Base-by-base conservation (phyloP, 1,284 basidiomycete genomes). In the Mycena citricolor region DNA sequence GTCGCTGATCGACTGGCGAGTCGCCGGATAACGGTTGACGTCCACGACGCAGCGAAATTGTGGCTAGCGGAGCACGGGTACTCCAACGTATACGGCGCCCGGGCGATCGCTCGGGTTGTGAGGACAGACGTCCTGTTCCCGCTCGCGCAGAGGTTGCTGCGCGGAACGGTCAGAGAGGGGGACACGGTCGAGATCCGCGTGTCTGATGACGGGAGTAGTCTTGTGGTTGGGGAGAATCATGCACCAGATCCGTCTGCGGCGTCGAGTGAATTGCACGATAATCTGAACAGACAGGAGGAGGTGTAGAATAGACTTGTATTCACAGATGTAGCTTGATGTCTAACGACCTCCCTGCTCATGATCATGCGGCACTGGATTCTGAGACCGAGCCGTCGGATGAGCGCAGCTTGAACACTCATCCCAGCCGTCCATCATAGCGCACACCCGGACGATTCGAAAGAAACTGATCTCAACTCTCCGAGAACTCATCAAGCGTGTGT, bases 31-130 rank as follows among this genome's bases (percentile, higher is more conserved):
- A 76, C 65, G 6, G 68, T 97, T 24, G 77, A 91, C 38, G 80
- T 93, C 2, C 79, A 84, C 44, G 68, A 74, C 0, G 66, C 65
- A 1, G 86, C 90, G 2, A 69, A 71, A 30, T 69, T 77, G 3
- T 93, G 87, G 88, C 73, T 97, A 5, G 88, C 86, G 0, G 60
- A 77, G 49, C 71, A 83, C 43, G 94, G 94, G 0, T 95, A 92
- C 64, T 90, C 90, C 11, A 82, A 91, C 36, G 65, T 84, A 17
- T 97, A 94, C 63, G 86, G 94, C 14, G 94, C 93, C 0, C 74
- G 94, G 22, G 87, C 90, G 10, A 87, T 93, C 42, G 83, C 84
- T 21, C 70, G 89, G 19, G 79, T 90, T n/a, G 83, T 93, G 8
- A 71, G 86, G 47, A 83, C 81, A 44, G 77, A 86, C 56, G 83